phyloP scores from a whole-genome alignment of 2,329 filamentous ascomycete genomes.

The Knufia fluminis region DNA sequence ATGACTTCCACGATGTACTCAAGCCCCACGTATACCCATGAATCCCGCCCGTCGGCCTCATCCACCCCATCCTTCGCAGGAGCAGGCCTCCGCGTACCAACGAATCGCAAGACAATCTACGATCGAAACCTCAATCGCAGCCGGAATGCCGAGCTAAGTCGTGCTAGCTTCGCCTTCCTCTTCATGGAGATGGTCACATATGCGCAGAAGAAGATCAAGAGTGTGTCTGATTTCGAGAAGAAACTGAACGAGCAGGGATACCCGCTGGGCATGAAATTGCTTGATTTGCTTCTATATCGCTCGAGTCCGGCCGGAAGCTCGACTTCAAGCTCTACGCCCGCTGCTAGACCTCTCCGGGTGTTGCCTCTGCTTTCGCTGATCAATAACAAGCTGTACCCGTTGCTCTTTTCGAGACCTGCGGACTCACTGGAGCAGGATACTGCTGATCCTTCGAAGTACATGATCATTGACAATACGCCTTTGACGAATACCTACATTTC shows the following conservation, averaged over 20 bases:
- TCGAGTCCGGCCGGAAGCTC: conserved; percentile 68
- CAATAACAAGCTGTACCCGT: conserved; percentile 81
- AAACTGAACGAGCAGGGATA: conserved; percentile 85
- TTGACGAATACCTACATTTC: conserved; percentile 90
- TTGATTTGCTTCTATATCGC: conserved; percentile 88
- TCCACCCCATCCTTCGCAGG: conserved; percentile 26
- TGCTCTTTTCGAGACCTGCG: conserved; percentile 82
- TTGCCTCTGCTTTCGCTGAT: conserved; percentile 91
- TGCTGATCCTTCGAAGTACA: conserved; percentile 87
- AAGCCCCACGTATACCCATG: neutral
- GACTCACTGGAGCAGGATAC: conserved; percentile 86
- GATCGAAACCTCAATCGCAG: conserved; percentile 87
- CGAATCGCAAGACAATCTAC: conserved; percentile 95
- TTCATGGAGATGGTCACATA: conserved; percentile 97
- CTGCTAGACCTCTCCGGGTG: conserved; percentile 74
- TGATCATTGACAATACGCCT: conserved; percentile 98
- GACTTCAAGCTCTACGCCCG: conserved; percentile 59
- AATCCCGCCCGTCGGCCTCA: conserved; percentile 11
- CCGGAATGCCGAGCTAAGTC: conserved; percentile 79
- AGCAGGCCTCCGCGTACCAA: conserved; percentile 69
- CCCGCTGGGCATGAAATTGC: conserved; percentile 82
- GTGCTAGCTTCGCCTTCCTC: conserved; percentile 88
- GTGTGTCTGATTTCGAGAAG: conserved; percentile 88
- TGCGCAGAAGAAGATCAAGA: conserved; percentile 80
- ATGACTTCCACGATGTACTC: neutral